Percentiles rank a stretch among this genome's conserved stretches.
Evolutionary conservation across 2,329 filamentous ascomycete genomes (phyloP).

Genomic region (Nigrospora osmanthi): DNA sequence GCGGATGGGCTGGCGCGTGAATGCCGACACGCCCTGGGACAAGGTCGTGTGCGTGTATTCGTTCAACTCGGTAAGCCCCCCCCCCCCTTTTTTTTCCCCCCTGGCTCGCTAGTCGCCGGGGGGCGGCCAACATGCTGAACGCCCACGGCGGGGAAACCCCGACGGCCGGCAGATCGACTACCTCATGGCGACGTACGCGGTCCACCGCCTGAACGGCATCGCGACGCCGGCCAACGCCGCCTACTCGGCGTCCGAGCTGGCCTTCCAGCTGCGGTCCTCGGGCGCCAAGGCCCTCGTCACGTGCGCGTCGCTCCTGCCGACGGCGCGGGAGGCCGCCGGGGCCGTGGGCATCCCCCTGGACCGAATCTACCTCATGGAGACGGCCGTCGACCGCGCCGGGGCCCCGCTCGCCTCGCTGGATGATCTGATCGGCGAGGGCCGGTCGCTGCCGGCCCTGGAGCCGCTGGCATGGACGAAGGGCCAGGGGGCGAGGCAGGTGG

Average conservation of each 20-base stretch:
- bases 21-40: conserved; percentile 66
- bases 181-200: conserved; percentile 58
- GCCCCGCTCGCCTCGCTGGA: conserved; percentile 52
- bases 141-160: no score
- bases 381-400: conserved; percentile 24
- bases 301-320: conserved; percentile 54
- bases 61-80: conserved; percentile 49
- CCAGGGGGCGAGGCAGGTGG: conserved; percentile 53
- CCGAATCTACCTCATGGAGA: conserved; percentile 56
- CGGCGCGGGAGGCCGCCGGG: conserved; percentile 53
- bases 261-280: conserved; percentile 58
- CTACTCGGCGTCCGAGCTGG: conserved; percentile 58
- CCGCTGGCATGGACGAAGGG: conserved; percentile 47
- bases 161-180: conserved; percentile 46
- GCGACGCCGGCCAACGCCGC: conserved; percentile 63
- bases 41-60: conserved; percentile 68
- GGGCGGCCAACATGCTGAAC: no score
- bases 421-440: conserved; percentile 53
- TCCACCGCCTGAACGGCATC: conserved; percentile 60
- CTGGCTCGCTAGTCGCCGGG: no score
- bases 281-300: conserved; percentile 63
- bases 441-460: conserved; percentile 38
- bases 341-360: conserved; percentile 52
- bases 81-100: no score
- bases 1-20: conserved; percentile 63